phyloP scores from a whole-genome alignment of 148 eudicot species.

The Talinum fruticosum region DNA sequence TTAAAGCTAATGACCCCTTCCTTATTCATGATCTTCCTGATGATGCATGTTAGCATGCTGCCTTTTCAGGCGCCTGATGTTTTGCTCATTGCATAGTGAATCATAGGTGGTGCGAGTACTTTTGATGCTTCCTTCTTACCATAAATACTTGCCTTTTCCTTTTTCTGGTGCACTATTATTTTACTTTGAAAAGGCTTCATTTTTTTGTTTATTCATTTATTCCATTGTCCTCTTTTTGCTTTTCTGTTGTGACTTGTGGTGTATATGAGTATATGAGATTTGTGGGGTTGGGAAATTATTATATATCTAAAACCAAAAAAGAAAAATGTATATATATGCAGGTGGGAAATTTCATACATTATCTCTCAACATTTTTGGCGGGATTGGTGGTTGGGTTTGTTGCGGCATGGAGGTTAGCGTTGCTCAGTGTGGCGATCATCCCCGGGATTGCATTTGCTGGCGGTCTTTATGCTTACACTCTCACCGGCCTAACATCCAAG shows the following conservation, averaged over 20 bases:
- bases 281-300: background rate
- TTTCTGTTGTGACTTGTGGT: background rate
- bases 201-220: background rate
- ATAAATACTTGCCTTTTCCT: slow-evolving; percentile 8
- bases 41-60: slow-evolving; percentile 38
- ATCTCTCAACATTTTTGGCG: slow-evolving; percentile 94
- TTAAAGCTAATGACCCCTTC: background rate
- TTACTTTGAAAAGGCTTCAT: background rate
- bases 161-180: background rate
- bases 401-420: slow-evolving; percentile 93
- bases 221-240: background rate
- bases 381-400: slow-evolving; percentile 99
- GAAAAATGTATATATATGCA: slow-evolving; percentile 25
- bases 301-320: slow-evolving; percentile 1
- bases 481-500: slow-evolving; percentile 95
- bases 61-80: slow-evolving; percentile 25
- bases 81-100: slow-evolving; percentile 1
- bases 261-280: background rate
- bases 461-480: slow-evolving; percentile 91
- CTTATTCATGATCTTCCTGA: background rate
- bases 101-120: slow-evolving; percentile 7
- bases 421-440: slow-evolving; percentile 94
- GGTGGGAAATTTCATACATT: slow-evolving; percentile 99
- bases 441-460: slow-evolving; percentile 99
- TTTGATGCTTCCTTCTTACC: slow-evolving; percentile 4